Percentiles rank a stretch among this genome's conserved stretches.
Conservation (phyloP, 2,329 filamentous ascomycete species). For the Celoporthe dispersa region DNA sequence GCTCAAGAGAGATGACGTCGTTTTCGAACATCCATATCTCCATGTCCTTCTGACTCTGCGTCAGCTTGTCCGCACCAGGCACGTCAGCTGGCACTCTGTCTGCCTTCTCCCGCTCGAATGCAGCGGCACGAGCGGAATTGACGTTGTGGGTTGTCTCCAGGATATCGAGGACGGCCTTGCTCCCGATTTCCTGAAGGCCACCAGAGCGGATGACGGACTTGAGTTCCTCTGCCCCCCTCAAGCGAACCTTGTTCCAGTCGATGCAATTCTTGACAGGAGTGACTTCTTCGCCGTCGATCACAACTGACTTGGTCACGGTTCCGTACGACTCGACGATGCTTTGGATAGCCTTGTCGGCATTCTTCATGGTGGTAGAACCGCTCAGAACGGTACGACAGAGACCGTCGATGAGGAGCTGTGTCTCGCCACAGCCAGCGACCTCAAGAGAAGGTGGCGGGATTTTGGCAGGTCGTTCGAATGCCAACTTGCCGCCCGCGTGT, state of each 20-base stretch:
- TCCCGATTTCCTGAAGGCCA: slow-evolving; percentile 64
- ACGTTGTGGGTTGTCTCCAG: slow-evolving; percentile 73
- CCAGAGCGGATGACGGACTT: slow-evolving; percentile 73
- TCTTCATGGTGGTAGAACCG: slow-evolving; percentile 52
- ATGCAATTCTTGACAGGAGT: slow-evolving; percentile 40
- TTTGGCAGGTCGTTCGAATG: slow-evolving; percentile 56
- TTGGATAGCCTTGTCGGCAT: slow-evolving; percentile 67
- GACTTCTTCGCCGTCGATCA: slow-evolving; percentile 9
- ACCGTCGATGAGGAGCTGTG: slow-evolving; percentile 58
- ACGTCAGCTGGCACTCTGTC: slow-evolving; percentile 46
- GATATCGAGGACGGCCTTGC: slow-evolving; percentile 7
- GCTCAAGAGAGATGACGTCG: slow-evolving; percentile 61
- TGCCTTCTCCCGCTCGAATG: slow-evolving; percentile 47
- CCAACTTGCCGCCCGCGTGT: slow-evolving; percentile 63
- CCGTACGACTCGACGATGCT: slow-evolving; percentile 49
- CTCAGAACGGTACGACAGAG: slow-evolving; percentile 58
- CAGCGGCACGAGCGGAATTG: slow-evolving; percentile 55
- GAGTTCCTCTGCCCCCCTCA: slow-evolving; percentile 63
- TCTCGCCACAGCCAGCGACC: slow-evolving; percentile 69
- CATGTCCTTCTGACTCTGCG: slow-evolving; percentile 54
- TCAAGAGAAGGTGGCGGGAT: slow-evolving; percentile 73
- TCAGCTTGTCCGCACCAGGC: slow-evolving; percentile 45
- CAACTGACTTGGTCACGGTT: slow-evolving; percentile 20
- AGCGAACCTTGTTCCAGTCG: slow-evolving; percentile 73
- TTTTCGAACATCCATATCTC: slow-evolving; percentile 62